Conservation (phyloP, 768 basidiomycete genomes). For the Tylopilus rubrobrunneus region DNA sequence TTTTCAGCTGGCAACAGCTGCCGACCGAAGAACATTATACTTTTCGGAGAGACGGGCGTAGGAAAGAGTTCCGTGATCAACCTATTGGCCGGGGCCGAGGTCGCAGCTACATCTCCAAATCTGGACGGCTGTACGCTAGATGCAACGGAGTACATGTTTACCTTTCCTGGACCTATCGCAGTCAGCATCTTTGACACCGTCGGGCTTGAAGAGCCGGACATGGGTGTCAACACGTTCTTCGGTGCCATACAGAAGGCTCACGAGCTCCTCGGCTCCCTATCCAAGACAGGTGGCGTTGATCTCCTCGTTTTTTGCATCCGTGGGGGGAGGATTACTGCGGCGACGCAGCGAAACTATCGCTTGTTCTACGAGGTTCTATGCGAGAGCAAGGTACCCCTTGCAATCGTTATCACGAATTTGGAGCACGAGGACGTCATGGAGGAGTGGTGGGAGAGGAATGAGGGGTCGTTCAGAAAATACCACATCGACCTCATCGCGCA, state of each 20-base stretch:
- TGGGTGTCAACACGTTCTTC: not conserved
- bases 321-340: not conserved
- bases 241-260: not conserved
- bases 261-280: not conserved
- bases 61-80: not conserved
- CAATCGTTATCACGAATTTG: not conserved
- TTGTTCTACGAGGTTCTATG: not conserved
- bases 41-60: not conserved
- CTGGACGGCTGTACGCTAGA: not conserved
- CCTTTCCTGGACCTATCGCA: not conserved
- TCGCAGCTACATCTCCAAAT: not conserved
- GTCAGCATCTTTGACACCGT: not conserved
- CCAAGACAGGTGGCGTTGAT: not conserved
- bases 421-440: not conserved
- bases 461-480: not conserved
- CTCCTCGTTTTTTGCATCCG: constrained; percentile 3
- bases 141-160: not conserved
- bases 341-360: not conserved
- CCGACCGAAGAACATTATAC: not conserved
- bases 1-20: not conserved
- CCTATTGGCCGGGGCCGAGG: not conserved
- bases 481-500: not conserved
- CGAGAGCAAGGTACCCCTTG: not conserved
- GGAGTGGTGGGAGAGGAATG: not conserved
- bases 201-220: not conserved